Evolutionary conservation across 2,329 filamentous ascomycete genomes (phyloP), one percentile per base, ranked within the genome.

Genomic region (Alternaria postmessia): DNA sequence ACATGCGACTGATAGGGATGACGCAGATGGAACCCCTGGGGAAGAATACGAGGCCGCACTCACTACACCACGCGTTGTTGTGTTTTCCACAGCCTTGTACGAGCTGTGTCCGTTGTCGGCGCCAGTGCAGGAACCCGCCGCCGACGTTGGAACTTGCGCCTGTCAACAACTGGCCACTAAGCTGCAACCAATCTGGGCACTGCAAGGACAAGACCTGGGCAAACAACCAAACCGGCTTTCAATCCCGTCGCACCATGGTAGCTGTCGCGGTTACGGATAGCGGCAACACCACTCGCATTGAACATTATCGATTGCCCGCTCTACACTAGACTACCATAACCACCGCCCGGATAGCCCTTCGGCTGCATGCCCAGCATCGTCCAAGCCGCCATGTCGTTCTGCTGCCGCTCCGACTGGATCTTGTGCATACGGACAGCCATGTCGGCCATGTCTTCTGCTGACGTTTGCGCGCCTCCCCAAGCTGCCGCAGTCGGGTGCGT

Each of bases 351-450:
- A 48, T 55, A 60, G n/a, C 62, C 62, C 36, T 54, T 38, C 16
- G 52, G 49, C 32, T 51, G 60, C 30, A 61, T 61, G 24, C 51
- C 54, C 30, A 59, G 36, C 59, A 66, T 64, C 18, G 51, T 65
- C 52, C 59, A 58, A n/a, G 64, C 67, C 52, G 57, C 62, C 61
- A 59, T 58, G 48, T 54, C 54, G 34, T 60, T 69, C 9, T 59
- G 54, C 54, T 68, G 66, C 34, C 57, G 62, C 54, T 66, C 62
- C 54, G 70, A 64, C 55, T 69, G 59, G 7, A 72, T 54, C 20
- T 51, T 58, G 43, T 71, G 60, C 65, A 70, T 59, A 47, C 55
- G 61, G 57, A 65, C 47, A 18, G 61, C 57, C 54, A 59, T 51
- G n/a, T 72, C 64, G 18, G 59, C 57, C 54, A 58, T 51, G 18